Base-by-base conservation (phyloP, 1,284 basidiomycete species). In the Takashimella tepidaria region DNA sequence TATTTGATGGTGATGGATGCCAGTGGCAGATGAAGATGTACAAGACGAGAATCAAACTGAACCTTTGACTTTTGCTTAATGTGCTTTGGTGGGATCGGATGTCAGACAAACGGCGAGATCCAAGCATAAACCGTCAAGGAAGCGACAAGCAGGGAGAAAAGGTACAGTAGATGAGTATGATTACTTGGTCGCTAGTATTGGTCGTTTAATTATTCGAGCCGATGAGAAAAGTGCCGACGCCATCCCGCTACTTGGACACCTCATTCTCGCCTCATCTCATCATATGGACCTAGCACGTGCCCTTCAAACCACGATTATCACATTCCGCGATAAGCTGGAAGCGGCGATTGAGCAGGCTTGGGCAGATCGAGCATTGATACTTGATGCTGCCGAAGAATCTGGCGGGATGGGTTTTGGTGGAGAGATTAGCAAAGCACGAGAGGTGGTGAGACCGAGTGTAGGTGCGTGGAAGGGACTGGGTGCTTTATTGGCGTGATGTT, bases 101-200 rank as follows among this genome's bases (percentile, higher is more conserved):
- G 2, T 3, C 47, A 67, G 66, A 2, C 68, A 66, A 53, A 63
- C 61, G 46, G 56, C 58, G 56, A 61, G 63, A 50, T 63, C 66
- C 13, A 87, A 84, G 84, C 85, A 31, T 82, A 87, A 59, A 86
- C 84, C 40, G 23, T 61, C 61, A 84, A 88, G 72, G 53, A 95
- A 93, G 70, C 81, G 88, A 19, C 88, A 86, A 4, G 87, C 87
- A 0, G 95, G 96, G 0, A 79, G 88, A 54, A 98, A 96, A 72
- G 96, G 96, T 1, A 96, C 92, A 0, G 86, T 96, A 0, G 92
- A 96, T 68, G 96, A 99, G 73, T 93, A 98, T 76, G 90, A 92
- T 68, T 98, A 99, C 67, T 82, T 98, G 4, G 81, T 98, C 45
- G 85, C 82, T 45, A 91, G 88, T 3, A 74, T 97, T 47, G 81